Evolutionary conservation across 2,329 filamentous ascomycete species (phyloP).

Genomic region (Cyanodermella asteris): DNA sequence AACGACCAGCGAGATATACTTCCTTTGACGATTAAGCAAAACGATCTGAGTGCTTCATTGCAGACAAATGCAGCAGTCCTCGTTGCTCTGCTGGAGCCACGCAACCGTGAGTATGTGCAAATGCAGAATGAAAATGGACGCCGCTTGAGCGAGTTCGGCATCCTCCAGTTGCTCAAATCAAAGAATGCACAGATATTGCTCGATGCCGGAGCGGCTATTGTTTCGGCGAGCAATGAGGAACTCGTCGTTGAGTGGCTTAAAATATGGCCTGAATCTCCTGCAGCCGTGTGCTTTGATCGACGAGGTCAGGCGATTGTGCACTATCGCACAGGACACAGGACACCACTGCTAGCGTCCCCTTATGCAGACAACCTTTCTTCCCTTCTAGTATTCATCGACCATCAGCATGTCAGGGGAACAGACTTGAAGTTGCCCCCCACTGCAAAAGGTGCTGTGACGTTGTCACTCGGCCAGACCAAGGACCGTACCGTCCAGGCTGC

Average conservation of each 20-base stretch:
- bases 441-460: slow-evolving; percentile 31
- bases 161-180: slow-evolving; percentile 25
- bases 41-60: slow-evolving; percentile 30
- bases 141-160: slow-evolving; percentile 15
- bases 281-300: slow-evolving; percentile 29
- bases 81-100: slow-evolving; percentile 30
- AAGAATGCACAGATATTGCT: slow-evolving; percentile 35
- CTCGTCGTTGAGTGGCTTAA: slow-evolving; percentile 35
- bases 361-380: slow-evolving; percentile 32
- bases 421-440: slow-evolving; percentile 32
- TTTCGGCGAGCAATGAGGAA: slow-evolving; percentile 37
- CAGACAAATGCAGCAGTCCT: slow-evolving; percentile 51
- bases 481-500: slow-evolving; percentile 43
- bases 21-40: slow-evolving; percentile 32
- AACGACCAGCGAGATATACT: slow-evolving; percentile 38
- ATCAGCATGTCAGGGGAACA: slow-evolving; percentile 40
- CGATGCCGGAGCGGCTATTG: slow-evolving; percentile 48
- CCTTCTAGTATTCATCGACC: slow-evolving; percentile 48
- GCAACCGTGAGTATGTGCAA: slow-evolving; percentile 20
- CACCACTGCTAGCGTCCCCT: slow-evolving; percentile 32
- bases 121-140: slow-evolving; percentile 8
- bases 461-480: slow-evolving; percentile 35
- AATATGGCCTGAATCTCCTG: slow-evolving; percentile 18
- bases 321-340: slow-evolving; percentile 11
- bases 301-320: slow-evolving; percentile 13